Evolutionary conservation across 306 rosid genomes (phyloP).

Genomic region (Prunus davidiana): DNA sequence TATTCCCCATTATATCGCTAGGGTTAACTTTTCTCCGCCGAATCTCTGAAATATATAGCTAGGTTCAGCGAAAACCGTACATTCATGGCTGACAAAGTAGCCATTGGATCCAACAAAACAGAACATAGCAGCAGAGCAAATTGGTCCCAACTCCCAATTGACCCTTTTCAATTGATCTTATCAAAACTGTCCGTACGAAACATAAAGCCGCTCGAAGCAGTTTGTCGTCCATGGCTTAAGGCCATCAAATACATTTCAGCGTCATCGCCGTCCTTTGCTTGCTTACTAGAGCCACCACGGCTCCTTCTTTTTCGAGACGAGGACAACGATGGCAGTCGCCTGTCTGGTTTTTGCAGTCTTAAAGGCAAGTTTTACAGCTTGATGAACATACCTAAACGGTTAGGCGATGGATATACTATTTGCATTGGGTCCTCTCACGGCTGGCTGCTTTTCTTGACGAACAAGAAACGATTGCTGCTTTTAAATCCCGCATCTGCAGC

Average conservation of each 20-base stretch:
- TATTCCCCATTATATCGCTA: no score
- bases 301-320: no score
- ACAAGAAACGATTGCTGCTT: background rate
- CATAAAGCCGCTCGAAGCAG: background rate
- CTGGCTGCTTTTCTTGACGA: background rate
- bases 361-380: background rate
- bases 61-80: no score
- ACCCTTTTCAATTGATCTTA: no score
- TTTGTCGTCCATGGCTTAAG: background rate
- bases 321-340: background rate
- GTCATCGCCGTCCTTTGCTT: background rate
- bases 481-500: background rate
- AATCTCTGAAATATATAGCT: no score
- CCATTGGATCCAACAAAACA: no score
- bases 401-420: background rate
- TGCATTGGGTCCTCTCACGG: conserved; percentile 3
- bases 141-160: no score
- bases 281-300: background rate
- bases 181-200: background rate
- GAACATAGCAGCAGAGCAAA: no score
- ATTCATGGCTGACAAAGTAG: no score
- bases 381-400: background rate
- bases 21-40: no score
- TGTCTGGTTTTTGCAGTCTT: background rate
- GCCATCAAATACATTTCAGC: background rate